Base-by-base conservation (phyloP, 2,329 filamentous ascomycete genomes). In the Rhexocercosporidium sp. region DNA sequence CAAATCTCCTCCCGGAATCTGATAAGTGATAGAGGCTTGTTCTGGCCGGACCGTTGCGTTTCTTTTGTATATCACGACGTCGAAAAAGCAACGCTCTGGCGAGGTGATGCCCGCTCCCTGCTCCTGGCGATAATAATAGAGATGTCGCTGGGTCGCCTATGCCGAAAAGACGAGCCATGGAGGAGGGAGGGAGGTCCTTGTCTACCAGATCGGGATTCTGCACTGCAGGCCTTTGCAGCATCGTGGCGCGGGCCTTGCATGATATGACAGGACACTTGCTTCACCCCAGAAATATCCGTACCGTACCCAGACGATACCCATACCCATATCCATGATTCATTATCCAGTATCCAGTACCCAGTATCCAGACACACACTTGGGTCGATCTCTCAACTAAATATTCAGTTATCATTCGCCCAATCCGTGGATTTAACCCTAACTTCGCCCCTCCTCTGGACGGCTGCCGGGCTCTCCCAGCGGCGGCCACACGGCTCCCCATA, bases 151-250 rank as follows among this genome's bases (percentile, higher is more conserved):
- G 65, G 37, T 59, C 56, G 47, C 29, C 27, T 65, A 65, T 65
- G 56, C 63, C 63, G 63, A 60, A 27, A 46, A 59, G 39, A 22
- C 22, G n/a, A 27, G 22, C 56, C 37, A 59, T 22, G 56, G 41
- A 44, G 37, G 37, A n/a, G n/a, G n/a, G n/a, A n/a, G n/a, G n/a
- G n/a, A n/a, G n/a, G n/a, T n/a, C 56, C 41, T 29, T 59, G 56
- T 46, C 22, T 29, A 8, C 44, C 39, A 65, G 53, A 65, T 63
- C 64, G 37, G 41, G 49, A 54, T 41, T 27, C 49, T 64, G 56
- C 56, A 64, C 51, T 67, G 44, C 65, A 67, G 54, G 60, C 41
- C 49, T 56, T 59, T 64, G 61, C 65, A 67, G 56, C 11, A 64
- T 67, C 65, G 61, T 61, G 65, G 60, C 65, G 56, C 25, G 11